These are phyloP conservation scores for Fagopyrum tataricum DNA, from an alignment of 148 eudicot species.

Conservation along the genomic window DNA sequence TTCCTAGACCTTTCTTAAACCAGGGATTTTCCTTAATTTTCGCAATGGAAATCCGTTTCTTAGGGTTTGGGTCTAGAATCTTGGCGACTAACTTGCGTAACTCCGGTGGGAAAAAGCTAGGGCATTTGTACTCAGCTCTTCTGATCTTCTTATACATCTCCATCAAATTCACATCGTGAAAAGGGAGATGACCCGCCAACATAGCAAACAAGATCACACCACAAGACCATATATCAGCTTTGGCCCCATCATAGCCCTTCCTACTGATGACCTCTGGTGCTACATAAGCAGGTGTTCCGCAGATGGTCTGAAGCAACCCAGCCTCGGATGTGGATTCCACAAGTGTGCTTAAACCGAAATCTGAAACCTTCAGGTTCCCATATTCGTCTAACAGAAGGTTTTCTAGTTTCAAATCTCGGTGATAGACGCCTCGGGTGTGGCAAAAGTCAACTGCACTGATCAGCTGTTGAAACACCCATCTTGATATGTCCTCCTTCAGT, in stretches of 20 bases:
- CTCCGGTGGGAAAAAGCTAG: conserved; percentile 27
- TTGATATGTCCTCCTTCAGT: conserved; percentile 32
- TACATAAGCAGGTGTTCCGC: conserved; percentile 62
- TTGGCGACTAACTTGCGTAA: conserved; percentile 34
- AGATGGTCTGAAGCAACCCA: conserved; percentile 41
- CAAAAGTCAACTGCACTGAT: conserved; percentile 51
- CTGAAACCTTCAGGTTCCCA: conserved; percentile 40
- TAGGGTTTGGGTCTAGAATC: conserved; percentile 68
- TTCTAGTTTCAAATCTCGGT: conserved; percentile 54
- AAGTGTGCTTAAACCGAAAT: conserved; percentile 57
- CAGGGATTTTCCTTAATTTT: conserved; percentile 46
- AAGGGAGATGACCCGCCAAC: conserved; percentile 41
- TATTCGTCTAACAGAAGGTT: conserved; percentile 39
- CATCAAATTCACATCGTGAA: conserved; percentile 38
- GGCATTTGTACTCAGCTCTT: conserved; percentile 29
- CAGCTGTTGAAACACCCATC: conserved; percentile 50
- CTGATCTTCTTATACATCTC: conserved; percentile 36
- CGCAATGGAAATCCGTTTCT: conserved; percentile 33
- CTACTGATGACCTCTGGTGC: conserved; percentile 49
- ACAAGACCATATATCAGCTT: conserved; percentile 53
- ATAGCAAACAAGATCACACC: conserved; percentile 45
- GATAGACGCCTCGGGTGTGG: conserved; percentile 54
- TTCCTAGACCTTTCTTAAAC: conserved; percentile 32
- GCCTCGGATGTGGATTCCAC: conserved; percentile 28
- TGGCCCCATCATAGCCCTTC: conserved; percentile 36